phyloP scores from a whole-genome alignment of 108 stramenopile species.

The Cyclotella choctawhatcheeana region DNA sequence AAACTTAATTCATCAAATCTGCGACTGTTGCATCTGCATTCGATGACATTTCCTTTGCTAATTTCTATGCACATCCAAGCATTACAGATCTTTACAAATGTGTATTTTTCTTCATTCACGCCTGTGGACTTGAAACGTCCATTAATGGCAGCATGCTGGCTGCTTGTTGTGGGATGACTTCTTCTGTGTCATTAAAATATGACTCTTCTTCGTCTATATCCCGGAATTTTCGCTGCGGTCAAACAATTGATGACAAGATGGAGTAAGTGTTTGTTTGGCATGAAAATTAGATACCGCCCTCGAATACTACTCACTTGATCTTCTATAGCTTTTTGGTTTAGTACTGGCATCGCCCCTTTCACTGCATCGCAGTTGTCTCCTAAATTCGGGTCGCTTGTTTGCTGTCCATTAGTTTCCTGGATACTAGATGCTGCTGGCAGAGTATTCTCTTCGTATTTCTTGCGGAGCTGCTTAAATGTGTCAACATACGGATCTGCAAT shows the following conservation, averaged over 20 bases:
- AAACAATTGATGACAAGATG: not conserved
- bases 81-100: not conserved
- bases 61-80: slow-evolving; percentile 12
- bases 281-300: no score
- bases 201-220: slow-evolving; percentile 82
- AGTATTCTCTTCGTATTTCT: slow-evolving; percentile 64
- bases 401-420: slow-evolving; percentile 9
- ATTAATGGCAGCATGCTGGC: not conserved
- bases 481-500: slow-evolving; percentile 80
- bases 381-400: not conserved
- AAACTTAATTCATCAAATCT: not conserved
- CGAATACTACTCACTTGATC: slow-evolving; percentile 79
- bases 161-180: not conserved
- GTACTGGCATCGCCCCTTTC: slow-evolving; percentile 13
- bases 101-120: not conserved
- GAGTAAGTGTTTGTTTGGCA: slow-evolving; percentile 8
- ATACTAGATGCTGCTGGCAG: not conserved
- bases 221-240: slow-evolving; percentile 71
- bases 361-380: slow-evolving; percentile 14
- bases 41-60: not conserved
- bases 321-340: slow-evolving; percentile 72
- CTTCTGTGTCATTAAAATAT: slow-evolving; percentile 75
- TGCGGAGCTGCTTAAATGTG: slow-evolving; percentile 75
- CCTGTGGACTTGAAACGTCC: slow-evolving; percentile 6
- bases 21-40: slow-evolving; percentile 2